Conservation (phyloP, 257 asterid genomes). For the Ilex asprella region DNA sequence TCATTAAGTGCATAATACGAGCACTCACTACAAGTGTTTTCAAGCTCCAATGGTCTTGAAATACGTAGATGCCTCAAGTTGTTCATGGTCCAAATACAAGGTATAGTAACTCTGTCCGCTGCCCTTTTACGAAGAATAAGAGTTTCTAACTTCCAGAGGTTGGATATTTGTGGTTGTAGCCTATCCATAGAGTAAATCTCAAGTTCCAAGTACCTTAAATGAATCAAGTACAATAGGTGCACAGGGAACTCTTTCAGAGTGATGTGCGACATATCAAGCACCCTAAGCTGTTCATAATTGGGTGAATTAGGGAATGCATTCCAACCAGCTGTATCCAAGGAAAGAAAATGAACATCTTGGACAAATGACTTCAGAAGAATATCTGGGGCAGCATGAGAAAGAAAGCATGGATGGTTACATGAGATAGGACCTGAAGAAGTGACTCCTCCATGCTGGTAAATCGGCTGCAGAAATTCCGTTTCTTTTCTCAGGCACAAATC, state of each 20-base stretch:
- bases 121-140: conserved; percentile 3
- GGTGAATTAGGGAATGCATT: neutral
- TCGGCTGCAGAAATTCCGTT: conserved; percentile 5
- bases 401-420: neutral
- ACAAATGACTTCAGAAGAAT: neutral
- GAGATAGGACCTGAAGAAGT: neutral
- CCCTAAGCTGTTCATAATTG: conserved; percentile 12
- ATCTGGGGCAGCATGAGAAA: neutral
- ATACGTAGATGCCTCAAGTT: conserved; percentile 8
- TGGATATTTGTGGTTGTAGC: neutral
- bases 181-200: neutral
- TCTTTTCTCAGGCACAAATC: conserved; percentile 14
- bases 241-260: conserved; percentile 2
- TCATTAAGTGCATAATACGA: neutral
- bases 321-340: too few species aligned
- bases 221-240: neutral
- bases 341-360: neutral
- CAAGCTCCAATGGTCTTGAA: neutral
- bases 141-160: conserved; percentile 10
- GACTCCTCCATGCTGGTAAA: neutral
- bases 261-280: conserved; percentile 1
- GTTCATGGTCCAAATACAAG: conserved; percentile 3
- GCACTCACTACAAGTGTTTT: too few species aligned
- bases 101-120: neutral
- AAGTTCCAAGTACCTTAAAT: conserved; percentile 10